Conservation (phyloP, 2,329 filamentous ascomycete species). For the Cucurbitaria berberidis region DNA sequence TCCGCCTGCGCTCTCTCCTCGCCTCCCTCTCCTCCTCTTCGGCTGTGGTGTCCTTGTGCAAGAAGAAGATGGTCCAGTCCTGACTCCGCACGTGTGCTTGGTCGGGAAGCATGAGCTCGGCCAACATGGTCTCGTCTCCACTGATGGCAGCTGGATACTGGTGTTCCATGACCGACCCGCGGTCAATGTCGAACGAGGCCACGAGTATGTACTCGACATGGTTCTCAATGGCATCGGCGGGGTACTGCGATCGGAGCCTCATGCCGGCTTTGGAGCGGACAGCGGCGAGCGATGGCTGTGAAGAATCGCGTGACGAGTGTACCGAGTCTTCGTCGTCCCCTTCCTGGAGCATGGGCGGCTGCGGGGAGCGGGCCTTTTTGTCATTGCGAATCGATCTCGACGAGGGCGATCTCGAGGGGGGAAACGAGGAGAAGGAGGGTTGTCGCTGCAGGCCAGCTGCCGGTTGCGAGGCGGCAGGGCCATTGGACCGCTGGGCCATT, state of each 20-base stretch:
- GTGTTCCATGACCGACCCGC: slow-evolving; percentile 96
- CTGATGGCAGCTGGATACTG: slow-evolving; percentile 95
- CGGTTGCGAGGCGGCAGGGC: slow-evolving; percentile 19
- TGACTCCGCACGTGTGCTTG: slow-evolving; percentile 93
- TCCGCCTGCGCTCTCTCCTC: slow-evolving; percentile 62
- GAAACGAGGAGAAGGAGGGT: slow-evolving; percentile 53
- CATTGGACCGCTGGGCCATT: slow-evolving; percentile 33
- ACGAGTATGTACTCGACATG: slow-evolving; percentile 99
- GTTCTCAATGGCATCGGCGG: slow-evolving; percentile 65
- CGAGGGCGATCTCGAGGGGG: slow-evolving; percentile 49
- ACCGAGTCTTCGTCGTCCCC: slow-evolving; percentile 40
- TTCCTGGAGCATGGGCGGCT: slow-evolving; percentile 44
- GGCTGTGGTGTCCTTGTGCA: slow-evolving; percentile 91
- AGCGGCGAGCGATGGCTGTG: slow-evolving; percentile 21
- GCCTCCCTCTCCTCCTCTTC: slow-evolving; percentile 73
- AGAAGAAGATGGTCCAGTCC: slow-evolving; percentile 99
- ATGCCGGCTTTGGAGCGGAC: slow-evolving; percentile 3
- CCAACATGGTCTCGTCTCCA: slow-evolving; percentile 96
- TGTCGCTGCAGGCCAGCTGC: slow-evolving; percentile 43
- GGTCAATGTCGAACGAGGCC: slow-evolving; percentile 95
- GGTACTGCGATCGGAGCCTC: slow-evolving; percentile 57
- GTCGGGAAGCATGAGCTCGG: slow-evolving; percentile 97
- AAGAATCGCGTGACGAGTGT: slow-evolving; percentile 37
- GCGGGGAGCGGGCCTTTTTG: slow-evolving; percentile 43
- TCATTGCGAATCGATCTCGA: slow-evolving; percentile 45